Percentiles rank a stretch among this genome's conserved stretches.
phyloP scores from a whole-genome alignment of 2,329 filamentous ascomycete species.

The Lizonia empirigonia region DNA sequence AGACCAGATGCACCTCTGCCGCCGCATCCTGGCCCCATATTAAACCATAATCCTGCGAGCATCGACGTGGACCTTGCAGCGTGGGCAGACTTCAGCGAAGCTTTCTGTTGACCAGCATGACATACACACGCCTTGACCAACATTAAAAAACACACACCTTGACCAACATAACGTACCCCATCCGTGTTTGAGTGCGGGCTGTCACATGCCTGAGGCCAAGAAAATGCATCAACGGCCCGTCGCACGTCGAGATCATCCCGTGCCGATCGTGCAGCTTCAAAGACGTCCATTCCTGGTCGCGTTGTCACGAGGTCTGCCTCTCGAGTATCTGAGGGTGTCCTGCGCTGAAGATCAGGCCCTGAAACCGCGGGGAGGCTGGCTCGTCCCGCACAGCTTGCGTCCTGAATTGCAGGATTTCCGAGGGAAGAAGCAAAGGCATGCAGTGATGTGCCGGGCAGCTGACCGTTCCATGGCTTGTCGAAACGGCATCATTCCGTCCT shows the following conservation, averaged over 20 bases:
- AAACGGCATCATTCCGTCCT: conserved; percentile 7
- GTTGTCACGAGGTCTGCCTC: conserved; percentile 1
- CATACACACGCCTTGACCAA: background rate
- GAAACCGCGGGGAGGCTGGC: conserved; percentile 5
- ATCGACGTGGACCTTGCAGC: conserved; percentile 21
- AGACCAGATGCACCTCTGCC: conserved; percentile 29
- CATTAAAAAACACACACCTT: too few species aligned
- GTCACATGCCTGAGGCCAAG: conserved; percentile 42
- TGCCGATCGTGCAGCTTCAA: conserved; percentile 25
- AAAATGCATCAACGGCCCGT: conserved; percentile 33
- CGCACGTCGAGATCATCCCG: conserved; percentile 37
- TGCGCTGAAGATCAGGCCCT: background rate
- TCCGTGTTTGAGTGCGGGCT: conserved; percentile 11
- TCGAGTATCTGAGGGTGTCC: conserved; percentile 6
- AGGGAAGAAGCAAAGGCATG: conserved; percentile 6
- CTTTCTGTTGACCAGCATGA: conserved; percentile 7
- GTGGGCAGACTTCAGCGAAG: conserved; percentile 2
- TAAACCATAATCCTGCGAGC: conserved; percentile 25
- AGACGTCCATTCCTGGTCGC: conserved; percentile 14
- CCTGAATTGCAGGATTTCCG: background rate
- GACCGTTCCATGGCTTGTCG: conserved; percentile 3
- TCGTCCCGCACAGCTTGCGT: conserved; percentile 1
- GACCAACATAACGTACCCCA: conserved; percentile 1
- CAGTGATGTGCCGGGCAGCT: background rate
- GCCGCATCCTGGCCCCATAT: conserved; percentile 29